Base-by-base conservation (phyloP, 352 stramenopile species). In the Pythium brachiatum region DNA sequence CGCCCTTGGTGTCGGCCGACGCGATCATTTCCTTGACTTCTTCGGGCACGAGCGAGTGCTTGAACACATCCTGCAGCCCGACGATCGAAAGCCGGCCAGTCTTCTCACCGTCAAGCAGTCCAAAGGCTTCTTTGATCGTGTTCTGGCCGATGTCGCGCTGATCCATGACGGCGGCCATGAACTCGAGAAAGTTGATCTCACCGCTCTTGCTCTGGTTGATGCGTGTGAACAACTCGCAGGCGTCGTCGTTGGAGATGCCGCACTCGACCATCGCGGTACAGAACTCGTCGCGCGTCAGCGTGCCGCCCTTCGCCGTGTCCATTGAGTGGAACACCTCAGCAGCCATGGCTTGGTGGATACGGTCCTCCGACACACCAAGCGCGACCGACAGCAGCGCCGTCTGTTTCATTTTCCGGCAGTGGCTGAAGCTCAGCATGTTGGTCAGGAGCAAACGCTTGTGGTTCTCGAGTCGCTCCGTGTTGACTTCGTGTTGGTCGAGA, bases 131-230 rank as follows among this genome's bases (percentile, higher is more conserved):
- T 39, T 95, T 95, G 64, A 98, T 88, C 3, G 88, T 92, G 59
- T 96, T 94, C 72, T 98, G 90, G 16, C 78, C 80, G 57, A 94
- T 89, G 20, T 90, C 81, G 38, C 88, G 84, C 57, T 95, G 76
- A 66, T 98, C 92, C 67, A 99, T 87, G 7, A 92, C 94, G 3
- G 94, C 96, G 9, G 94, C 96, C 62, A 98, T 83, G 74, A 98
- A 98, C 78, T 99, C 96, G 6, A 97, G 89, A 65, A 98, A 98
- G 62, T 97, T 90, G 32, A 99, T 96, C 36, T 90, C 66, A 0
- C 90, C 89, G 9, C 66, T 83, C 61, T 90, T 91, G 31, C 78
- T 89, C 64, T 91, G 83, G 57, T 93, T 89, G 52, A 93, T 92
- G 15, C 79, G 82, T 20, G 68, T 65, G 48, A 93, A 93, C 6